Conservation (phyloP, 2,329 filamentous ascomycete genomes). For the Boeremia lycopersici region DNA sequence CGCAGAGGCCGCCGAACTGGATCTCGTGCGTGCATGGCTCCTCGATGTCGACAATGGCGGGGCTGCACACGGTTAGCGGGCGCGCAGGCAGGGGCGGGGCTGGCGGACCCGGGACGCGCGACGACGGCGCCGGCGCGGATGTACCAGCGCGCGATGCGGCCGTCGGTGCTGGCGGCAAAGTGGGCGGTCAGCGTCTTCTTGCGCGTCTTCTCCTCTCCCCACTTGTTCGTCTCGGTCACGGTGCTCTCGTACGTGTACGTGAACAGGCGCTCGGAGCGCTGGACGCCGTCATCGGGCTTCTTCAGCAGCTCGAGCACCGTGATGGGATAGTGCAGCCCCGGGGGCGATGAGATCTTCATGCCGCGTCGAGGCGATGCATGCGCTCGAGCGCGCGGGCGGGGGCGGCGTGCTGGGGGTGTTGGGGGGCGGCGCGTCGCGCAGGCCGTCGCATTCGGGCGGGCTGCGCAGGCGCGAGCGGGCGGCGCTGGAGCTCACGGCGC, state of each 20-base stretch:
- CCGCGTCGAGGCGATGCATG: constrained; percentile 42
- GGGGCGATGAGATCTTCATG: constrained; percentile 58
- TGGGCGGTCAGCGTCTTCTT: constrained; percentile 74
- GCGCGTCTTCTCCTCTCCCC: constrained; percentile 74
- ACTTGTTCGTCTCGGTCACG: constrained; percentile 69
- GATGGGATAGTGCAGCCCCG: constrained; percentile 83
- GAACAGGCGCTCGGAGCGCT: constrained; percentile 78
- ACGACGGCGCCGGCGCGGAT: constrained; percentile 70
- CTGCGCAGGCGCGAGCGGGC: constrained; percentile 5
- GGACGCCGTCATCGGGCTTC: constrained; percentile 73
- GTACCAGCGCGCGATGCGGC: constrained; percentile 77
- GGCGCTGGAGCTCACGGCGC: neutral
- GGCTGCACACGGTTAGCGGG: constrained; percentile 45
- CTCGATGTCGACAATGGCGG: constrained; percentile 74
- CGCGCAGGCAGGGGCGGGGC: constrained; percentile 1
- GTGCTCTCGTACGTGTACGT: constrained; percentile 85
- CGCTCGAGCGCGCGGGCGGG: constrained; percentile 17
- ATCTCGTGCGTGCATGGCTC: constrained; percentile 91
- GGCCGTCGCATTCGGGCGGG: constrained; percentile 42
- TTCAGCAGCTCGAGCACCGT: constrained; percentile 86
- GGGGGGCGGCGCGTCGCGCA: constrained; percentile 35
- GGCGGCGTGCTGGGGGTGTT: constrained; percentile 17
- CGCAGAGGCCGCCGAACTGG: constrained; percentile 90
- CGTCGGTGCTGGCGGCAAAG: constrained; percentile 85
- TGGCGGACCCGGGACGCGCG: constrained; percentile 50